Base-by-base conservation (phyloP, 129 eudicot species). In the Cynara cardunculus region DNA sequence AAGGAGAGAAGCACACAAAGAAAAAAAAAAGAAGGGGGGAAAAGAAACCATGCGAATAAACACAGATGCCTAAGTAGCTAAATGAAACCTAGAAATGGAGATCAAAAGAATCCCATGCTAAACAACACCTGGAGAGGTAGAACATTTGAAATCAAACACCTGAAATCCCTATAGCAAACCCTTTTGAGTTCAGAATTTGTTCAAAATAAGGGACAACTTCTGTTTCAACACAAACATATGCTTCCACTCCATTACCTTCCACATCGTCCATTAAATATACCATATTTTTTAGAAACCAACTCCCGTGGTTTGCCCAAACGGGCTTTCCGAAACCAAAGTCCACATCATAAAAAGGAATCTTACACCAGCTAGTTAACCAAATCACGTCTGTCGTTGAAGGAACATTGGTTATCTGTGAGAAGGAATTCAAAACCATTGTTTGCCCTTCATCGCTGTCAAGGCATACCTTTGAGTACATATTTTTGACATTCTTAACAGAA, bases 241-340 rank as follows among this genome's bases (percentile, higher is more conserved):
- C 74, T 37, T 66, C 74, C 2, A 77, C 74, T 65, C 81, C 81
- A 25, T 25, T 35, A 25, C 74, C 81, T 77, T 12, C 39, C n/a
- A 19, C 64, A 35, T 41, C 66, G 7, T 77, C 81, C 1, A 77
- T 66, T 10, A 66, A 39, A 37, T 12, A 13, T 13, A 7, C 19
- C 4, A 9, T 0, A 25, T 66, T 37, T 25, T 77, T 67, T 1
- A 10, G 0, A 18, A 16, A 9, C n/a, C 44, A 3, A 25, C 64
- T 66, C 26, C 81, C 81, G 0, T 14, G 2, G 6, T 87, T 25
- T 6, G 25, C 78, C 78, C 72, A 80, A 59, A 72, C n/a, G 21
- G 84, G 84, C 46, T 72, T 72, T 56, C 84, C 78, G 0, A 61
- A 80, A 25, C 84, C 84, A 9, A 80, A 80, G 32, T 80, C 77